Conservation (phyloP, 2,329 filamentous ascomycete genomes). For the Zymoseptoria ardabiliae region DNA sequence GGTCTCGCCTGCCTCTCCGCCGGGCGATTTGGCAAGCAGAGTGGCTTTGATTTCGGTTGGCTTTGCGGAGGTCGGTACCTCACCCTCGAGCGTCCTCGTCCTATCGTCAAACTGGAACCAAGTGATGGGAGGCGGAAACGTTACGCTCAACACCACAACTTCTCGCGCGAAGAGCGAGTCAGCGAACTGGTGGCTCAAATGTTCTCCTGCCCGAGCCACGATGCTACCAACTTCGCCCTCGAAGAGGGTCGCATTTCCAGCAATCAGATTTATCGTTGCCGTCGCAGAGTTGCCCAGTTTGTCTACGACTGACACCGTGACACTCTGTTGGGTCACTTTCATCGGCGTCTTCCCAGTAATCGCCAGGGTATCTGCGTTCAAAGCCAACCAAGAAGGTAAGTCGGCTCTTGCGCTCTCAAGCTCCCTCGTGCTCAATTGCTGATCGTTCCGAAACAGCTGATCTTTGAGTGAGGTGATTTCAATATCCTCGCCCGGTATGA, state of each 20-base stretch:
- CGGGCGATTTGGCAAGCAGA: conserved; percentile 35
- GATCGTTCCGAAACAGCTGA: conserved; percentile 32
- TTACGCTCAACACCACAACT: conserved; percentile 38
- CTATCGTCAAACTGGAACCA: conserved; percentile 46
- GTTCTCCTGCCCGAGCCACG: conserved; percentile 43
- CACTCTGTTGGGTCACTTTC: conserved; percentile 52
- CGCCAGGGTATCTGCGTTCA: conserved; percentile 55
- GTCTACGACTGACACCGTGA: conserved; percentile 55
- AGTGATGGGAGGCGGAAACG: conserved; percentile 36
- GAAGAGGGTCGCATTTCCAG: conserved; percentile 35
- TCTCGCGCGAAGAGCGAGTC: conserved; percentile 35
- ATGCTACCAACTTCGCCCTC: conserved; percentile 37
- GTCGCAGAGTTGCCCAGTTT: conserved; percentile 53
- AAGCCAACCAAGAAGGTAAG: conserved; percentile 61
- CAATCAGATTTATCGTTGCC: conserved; percentile 41
- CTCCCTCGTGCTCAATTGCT: conserved; percentile 41
- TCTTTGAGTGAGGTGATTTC: conserved; percentile 26
- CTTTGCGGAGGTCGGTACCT: conserved; percentile 37
- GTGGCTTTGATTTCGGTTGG: conserved; percentile 36
- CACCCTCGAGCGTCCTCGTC: conserved; percentile 41
- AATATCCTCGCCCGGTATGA: conserved; percentile 28
- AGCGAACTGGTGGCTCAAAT: conserved; percentile 44
- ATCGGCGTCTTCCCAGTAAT: conserved; percentile 59
- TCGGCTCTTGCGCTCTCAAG: conserved; percentile 45
- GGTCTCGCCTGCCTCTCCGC: conserved; percentile 28